A percentile compares a stretch with the other conserved stretches of the same genome.
phyloP scores from a whole-genome alignment of 179 eudicot genomes.

The Carnegiea gigantea region DNA sequence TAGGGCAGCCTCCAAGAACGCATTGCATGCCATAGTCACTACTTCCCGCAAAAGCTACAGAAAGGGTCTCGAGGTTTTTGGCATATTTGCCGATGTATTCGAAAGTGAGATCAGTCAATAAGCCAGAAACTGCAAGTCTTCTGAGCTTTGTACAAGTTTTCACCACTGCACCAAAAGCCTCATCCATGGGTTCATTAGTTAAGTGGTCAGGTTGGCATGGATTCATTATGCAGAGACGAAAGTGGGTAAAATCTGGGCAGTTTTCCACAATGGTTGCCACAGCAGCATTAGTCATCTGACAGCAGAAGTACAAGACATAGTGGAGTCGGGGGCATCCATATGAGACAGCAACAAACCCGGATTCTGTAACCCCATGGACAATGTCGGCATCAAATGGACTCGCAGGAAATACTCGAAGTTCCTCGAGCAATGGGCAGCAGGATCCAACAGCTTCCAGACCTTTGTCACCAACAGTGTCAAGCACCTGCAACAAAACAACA shows the following conservation, averaged over 20 bases:
- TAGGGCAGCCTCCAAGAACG: constrained; percentile 68
- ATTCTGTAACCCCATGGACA: constrained; percentile 60
- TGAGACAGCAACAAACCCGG: constrained; percentile 76
- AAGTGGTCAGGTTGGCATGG: constrained; percentile 71
- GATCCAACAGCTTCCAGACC: constrained; percentile 81
- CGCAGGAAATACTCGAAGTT: constrained; percentile 77
- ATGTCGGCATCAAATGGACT: constrained; percentile 61
- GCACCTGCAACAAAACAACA: constrained; percentile 44
- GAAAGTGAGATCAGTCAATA: constrained; percentile 67
- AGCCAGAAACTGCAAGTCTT: constrained; percentile 70
- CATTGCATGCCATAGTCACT: constrained; percentile 78
- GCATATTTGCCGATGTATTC: constrained; percentile 87
- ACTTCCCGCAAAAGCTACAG: constrained; percentile 80
- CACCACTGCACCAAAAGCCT: constrained; percentile 82
- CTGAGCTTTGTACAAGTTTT: constrained; percentile 66
- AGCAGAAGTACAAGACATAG: constrained; percentile 77
- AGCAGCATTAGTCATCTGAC: constrained; percentile 83
- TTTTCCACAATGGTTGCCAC: constrained; percentile 62
- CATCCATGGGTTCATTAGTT: constrained; percentile 81
- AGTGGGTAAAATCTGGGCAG: constrained; percentile 78
- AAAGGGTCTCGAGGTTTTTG: constrained; percentile 77
- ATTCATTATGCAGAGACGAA: constrained; percentile 81
- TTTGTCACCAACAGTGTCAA: constrained; percentile 75
- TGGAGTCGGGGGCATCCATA: constrained; percentile 69
- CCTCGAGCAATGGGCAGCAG: constrained; percentile 74